Conservation (phyloP, 768 basidiomycete genomes). For the Boletus insuetus region DNA sequence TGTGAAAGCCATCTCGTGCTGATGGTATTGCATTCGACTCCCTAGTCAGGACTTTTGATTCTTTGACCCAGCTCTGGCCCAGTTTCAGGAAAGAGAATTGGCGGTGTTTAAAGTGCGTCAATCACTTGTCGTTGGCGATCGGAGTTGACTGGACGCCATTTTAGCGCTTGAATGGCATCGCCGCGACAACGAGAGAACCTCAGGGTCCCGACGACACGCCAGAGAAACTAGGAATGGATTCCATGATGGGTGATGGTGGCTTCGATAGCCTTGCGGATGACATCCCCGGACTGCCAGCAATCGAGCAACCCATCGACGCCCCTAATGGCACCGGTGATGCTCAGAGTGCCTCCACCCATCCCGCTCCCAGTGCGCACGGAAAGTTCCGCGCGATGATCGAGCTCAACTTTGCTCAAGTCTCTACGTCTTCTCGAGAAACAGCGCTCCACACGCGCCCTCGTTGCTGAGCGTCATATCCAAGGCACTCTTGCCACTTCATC, state of each 20-base stretch:
- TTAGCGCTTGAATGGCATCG: constrained; percentile 65
- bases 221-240: constrained; percentile 82
- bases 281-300: constrained; percentile 10
- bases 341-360: constrained; percentile 34
- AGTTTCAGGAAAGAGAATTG: constrained; percentile 84
- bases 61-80: constrained; percentile 77
- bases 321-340: constrained; percentile 36
- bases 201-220: constrained; percentile 71
- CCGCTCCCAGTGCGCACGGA: constrained; percentile 63
- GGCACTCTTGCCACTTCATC: constrained; percentile 89
- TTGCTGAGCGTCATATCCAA: constrained; percentile 85
- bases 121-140: not conserved
- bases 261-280: constrained; percentile 53
- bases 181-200: constrained; percentile 62
- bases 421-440: constrained; percentile 90
- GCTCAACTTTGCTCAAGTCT: constrained; percentile 56
- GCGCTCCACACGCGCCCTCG: constrained; percentile 75
- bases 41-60: constrained; percentile 94
- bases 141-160: not conserved
- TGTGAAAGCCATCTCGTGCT: constrained; percentile 29
- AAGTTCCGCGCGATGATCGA: constrained; percentile 91
- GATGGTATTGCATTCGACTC: not conserved
- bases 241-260: constrained; percentile 76
- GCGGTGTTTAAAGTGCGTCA: constrained; percentile 67
- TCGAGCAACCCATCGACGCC: constrained; percentile 18